phyloP scores from a whole-genome alignment of 441 rosid species.

The Capsella rubella region DNA sequence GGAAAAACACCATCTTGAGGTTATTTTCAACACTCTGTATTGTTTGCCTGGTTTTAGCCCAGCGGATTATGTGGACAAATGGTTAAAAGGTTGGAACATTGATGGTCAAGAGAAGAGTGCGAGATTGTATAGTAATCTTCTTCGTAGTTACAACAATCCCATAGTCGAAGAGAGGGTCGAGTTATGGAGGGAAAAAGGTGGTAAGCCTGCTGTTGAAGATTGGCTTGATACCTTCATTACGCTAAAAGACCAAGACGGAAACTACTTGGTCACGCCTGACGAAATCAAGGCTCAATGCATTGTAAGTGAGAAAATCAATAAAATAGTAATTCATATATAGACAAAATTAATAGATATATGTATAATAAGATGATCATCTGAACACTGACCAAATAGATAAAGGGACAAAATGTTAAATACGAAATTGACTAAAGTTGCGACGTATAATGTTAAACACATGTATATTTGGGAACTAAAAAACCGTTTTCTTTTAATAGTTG shows the following conservation, averaged over 20 bases:
- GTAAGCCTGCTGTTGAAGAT: constrained; percentile 51
- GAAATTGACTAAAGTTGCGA: not conserved
- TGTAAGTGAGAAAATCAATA: not conserved
- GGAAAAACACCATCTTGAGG: constrained; percentile 52
- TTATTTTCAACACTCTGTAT: constrained; percentile 43
- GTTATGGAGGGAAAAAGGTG: constrained; percentile 40
- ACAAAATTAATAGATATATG: not conserved
- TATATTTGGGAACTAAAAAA: constrained; percentile 16
- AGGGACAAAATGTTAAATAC: not conserved
- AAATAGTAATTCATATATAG: not conserved
- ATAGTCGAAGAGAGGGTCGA: constrained; percentile 45
- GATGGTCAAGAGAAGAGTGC: constrained; percentile 51
- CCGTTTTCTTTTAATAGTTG: not conserved
- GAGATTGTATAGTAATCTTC: not conserved
- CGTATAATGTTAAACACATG: not conserved
- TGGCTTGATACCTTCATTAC: constrained; percentile 51
- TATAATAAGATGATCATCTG: not conserved
- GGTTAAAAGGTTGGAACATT: constrained; percentile 50
- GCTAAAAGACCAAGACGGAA: constrained; percentile 45
- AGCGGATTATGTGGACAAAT: constrained; percentile 51
- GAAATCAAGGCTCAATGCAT: constrained; percentile 13
- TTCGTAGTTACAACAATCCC: constrained; percentile 44
- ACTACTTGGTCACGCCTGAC: constrained; percentile 44
- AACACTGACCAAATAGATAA: not conserved
- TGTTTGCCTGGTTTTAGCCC: constrained; percentile 43